Evolutionary conservation across 805 yeast genomes (phyloP).

Genomic region (Blastobotrys terrestris): DNA sequence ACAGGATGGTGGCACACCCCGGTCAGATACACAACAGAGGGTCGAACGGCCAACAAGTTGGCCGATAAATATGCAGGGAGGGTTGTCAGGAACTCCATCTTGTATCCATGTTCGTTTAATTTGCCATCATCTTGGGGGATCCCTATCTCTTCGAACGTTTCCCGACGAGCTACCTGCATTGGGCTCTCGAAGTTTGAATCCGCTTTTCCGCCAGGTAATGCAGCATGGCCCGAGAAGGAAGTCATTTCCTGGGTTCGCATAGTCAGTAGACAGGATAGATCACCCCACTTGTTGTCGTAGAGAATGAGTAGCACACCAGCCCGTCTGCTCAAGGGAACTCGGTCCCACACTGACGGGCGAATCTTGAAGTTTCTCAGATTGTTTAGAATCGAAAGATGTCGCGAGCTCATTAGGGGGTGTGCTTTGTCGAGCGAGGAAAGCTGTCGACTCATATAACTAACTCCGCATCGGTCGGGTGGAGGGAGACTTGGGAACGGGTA

Average conservation of each 20-base stretch:
- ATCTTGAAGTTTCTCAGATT: conserved; percentile 11
- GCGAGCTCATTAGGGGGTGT: not conserved
- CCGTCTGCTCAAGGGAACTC: conserved; percentile 58
- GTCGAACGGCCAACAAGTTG: conserved; percentile 76
- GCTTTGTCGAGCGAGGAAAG: too few species aligned
- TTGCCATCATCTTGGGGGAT: conserved; percentile 27
- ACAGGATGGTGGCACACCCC: conserved; percentile 4
- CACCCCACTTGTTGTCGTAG: conserved; percentile 58
- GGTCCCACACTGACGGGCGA: conserved; percentile 38
- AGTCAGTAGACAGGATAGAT: conserved; percentile 71
- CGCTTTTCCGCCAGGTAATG: conserved; percentile 92
- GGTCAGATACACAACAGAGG: conserved; percentile 42
- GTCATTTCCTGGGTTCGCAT: conserved; percentile 63
- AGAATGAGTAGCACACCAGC: conserved; percentile 75
- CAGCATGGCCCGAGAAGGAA: conserved; percentile 82
- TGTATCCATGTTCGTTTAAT: conserved; percentile 41
- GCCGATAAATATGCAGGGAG: conserved; percentile 79
- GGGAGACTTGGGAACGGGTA: not conserved
- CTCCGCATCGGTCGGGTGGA: not conserved
- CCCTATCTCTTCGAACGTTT: conserved; percentile 85
- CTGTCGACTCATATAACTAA: not conserved
- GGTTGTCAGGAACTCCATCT: conserved; percentile 52
- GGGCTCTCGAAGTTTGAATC: conserved; percentile 59
- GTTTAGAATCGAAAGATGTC: conserved; percentile 4
- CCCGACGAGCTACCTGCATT: conserved; percentile 72